Percentiles rank a stretch among this genome's conserved stretches.
phyloP scores from a whole-genome alignment of 495 filamentous ascomycete genomes.

The Annulohypoxylon maeteangense region DNA sequence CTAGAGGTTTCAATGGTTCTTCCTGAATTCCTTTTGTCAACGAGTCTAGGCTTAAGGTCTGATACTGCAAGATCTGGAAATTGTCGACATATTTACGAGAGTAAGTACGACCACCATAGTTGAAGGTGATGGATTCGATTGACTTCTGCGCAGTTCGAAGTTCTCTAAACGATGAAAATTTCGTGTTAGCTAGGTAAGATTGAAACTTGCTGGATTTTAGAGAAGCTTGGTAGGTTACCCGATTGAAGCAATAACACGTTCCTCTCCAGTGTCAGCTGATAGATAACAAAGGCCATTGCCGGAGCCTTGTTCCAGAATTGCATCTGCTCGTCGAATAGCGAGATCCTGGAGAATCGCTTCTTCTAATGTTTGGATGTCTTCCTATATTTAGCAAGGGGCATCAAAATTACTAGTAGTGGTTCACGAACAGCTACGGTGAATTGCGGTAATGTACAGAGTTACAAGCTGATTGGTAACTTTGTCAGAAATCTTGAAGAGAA shows the following conservation, averaged over 20 bases:
- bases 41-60: not conserved
- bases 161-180: not conserved
- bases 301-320: not conserved
- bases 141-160: constrained; percentile 6
- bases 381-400: not conserved
- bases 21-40: not conserved
- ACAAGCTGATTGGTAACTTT: constrained; percentile 7
- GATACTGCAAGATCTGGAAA: constrained; percentile 8
- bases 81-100: constrained; percentile 12
- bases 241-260: constrained; percentile 2
- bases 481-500: constrained; percentile 1
- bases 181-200: not conserved
- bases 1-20: not conserved
- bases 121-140: constrained; percentile 5
- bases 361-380: constrained; percentile 3
- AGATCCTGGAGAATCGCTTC: constrained; percentile 5
- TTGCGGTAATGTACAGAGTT: constrained; percentile 1
- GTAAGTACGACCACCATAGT: not conserved
- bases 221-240: not conserved
- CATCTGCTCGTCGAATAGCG: constrained; percentile 1
- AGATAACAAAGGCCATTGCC: constrained; percentile 3
- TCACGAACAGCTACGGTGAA: constrained; percentile 2
- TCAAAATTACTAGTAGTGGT: not conserved
- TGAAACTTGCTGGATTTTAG: not conserved
- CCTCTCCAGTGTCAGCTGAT: constrained; percentile 3